Percentiles rank a stretch among this genome's conserved stretches.
Conservation (phyloP, 495 filamentous ascomycete species). For the Amniculicola lignicola region DNA sequence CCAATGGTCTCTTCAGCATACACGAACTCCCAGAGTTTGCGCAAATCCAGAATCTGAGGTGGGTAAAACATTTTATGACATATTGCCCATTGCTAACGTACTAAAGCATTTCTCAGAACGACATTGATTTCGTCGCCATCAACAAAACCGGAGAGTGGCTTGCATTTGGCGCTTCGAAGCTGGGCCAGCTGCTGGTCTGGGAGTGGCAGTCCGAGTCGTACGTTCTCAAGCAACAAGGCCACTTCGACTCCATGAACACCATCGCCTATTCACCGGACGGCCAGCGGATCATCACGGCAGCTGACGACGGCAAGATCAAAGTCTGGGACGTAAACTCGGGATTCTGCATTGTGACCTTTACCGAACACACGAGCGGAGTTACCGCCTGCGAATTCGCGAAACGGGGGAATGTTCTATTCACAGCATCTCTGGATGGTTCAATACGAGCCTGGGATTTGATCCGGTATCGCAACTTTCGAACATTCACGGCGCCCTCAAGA, state of each 20-base stretch:
- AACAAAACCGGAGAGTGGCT: slow-evolving; percentile 96
- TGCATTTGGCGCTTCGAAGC: slow-evolving; percentile 93
- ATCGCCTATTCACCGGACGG: slow-evolving; percentile 92
- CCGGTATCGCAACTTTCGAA: slow-evolving; percentile 92
- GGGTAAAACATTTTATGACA: slow-evolving; percentile 1
- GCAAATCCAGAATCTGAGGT: slow-evolving; percentile 80
- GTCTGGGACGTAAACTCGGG: slow-evolving; percentile 96
- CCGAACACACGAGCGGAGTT: slow-evolving; percentile 90
- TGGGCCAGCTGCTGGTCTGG: slow-evolving; percentile 94
- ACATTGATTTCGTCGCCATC: slow-evolving; percentile 88
- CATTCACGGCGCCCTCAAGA: slow-evolving; percentile 88
- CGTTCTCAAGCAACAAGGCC: slow-evolving; percentile 95
- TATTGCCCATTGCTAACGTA: slow-evolving; percentile 33
- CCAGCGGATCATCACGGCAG: slow-evolving; percentile 83
- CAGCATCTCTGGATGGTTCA: slow-evolving; percentile 88
- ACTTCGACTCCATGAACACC: slow-evolving; percentile 94
- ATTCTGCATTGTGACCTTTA: slow-evolving; percentile 97
- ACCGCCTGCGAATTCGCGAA: slow-evolving; percentile 95
- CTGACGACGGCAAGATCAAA: slow-evolving; percentile 97
- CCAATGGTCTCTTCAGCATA: slow-evolving; percentile 85
- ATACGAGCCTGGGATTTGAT: slow-evolving; percentile 95
- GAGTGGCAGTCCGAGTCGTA: slow-evolving; percentile 99
- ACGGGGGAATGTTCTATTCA: slow-evolving; percentile 91
- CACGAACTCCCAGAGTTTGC: slow-evolving; percentile 98
- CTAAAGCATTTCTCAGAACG: slow-evolving; percentile 86